These are phyloP conservation scores for Phaeoacremonium minimum DNA, from an alignment of 2,329 filamentous ascomycete species.

Conservation along the genomic window DNA sequence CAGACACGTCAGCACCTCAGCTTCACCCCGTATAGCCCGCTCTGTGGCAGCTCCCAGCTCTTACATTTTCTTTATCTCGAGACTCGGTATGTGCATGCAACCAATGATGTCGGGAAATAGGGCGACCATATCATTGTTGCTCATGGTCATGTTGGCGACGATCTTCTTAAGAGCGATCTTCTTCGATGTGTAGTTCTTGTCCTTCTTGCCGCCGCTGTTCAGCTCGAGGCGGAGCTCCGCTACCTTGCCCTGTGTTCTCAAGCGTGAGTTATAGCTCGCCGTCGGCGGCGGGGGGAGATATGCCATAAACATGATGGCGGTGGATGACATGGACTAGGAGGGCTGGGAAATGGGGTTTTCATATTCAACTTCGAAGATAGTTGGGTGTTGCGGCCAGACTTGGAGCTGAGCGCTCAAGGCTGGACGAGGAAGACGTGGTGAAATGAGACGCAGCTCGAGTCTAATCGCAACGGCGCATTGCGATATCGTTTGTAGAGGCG, in stretches of 20 bases:
- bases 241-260: conserved; percentile 88
- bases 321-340: conserved; percentile 2
- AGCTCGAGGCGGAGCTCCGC: conserved; percentile 94
- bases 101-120: conserved; percentile 92
- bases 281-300: conserved; percentile 42
- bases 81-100: conserved; percentile 89
- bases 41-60: conserved; percentile 18
- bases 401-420: too few relatives aligned
- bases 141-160: conserved; percentile 99
- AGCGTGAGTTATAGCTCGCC: conserved; percentile 33
- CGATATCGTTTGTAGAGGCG: too few relatives aligned
- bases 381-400: conserved; percentile 1
- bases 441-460: too few relatives aligned
- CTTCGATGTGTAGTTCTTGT: conserved; percentile 92
- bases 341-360: neutral
- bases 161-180: conserved; percentile 99
- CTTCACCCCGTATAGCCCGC: neutral
- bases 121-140: conserved; percentile 99
- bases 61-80: conserved; percentile 99
- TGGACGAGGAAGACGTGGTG: too few relatives aligned
- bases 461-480: too few relatives aligned
- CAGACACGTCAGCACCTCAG: conserved; percentile 6
- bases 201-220: conserved; percentile 91
- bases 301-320: conserved; percentile 46
- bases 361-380: too few relatives aligned